These are phyloP conservation scores for Pythium scleroteichum DNA, from an alignment of 352 stramenopile genomes.

Conservation along the genomic window DNA sequence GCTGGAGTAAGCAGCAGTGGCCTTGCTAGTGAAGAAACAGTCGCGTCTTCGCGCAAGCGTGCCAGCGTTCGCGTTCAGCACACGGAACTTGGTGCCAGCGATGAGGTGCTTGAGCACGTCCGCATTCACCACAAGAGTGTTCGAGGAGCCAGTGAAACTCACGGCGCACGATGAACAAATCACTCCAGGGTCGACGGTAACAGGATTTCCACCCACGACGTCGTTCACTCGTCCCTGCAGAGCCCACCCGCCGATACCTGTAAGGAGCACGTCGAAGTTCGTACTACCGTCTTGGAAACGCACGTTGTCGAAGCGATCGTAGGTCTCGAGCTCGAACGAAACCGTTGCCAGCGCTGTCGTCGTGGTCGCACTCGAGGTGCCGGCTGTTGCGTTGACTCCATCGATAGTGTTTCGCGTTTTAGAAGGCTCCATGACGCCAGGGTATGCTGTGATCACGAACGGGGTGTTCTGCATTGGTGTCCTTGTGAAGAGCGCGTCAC, in stretches of 20 bases:
- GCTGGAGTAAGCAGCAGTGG: slow-evolving; percentile 38
- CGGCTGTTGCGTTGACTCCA: slow-evolving; percentile 38
- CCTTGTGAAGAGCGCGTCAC: slow-evolving; percentile 39
- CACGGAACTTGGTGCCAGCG: slow-evolving; percentile 55
- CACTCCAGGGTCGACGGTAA: slow-evolving; percentile 45
- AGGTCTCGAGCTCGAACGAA: slow-evolving; percentile 80
- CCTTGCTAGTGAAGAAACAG: slow-evolving; percentile 69
- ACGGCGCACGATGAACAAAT: slow-evolving; percentile 63
- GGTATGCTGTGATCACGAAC: slow-evolving; percentile 71
- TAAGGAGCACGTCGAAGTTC: slow-evolving; percentile 79
- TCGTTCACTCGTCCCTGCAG: slow-evolving; percentile 87
- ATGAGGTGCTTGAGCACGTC: slow-evolving; percentile 65
- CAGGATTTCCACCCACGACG: slow-evolving; percentile 35
- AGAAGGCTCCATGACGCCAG: slow-evolving; percentile 61
- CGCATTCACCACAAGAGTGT: slow-evolving; percentile 54
- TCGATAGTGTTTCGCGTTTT: slow-evolving; percentile 68
- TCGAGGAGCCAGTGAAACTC: slow-evolving; percentile 39
- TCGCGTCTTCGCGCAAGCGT: slow-evolving; percentile 51
- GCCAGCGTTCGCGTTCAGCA: slow-evolving; percentile 60
- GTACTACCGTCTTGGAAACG: slow-evolving; percentile 86
- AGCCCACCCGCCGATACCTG: slow-evolving; percentile 86
- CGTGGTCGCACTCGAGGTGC: slow-evolving; percentile 23
- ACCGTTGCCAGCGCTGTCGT: slow-evolving; percentile 47
- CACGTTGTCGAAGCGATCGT: slow-evolving; percentile 78
- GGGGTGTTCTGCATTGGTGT: slow-evolving; percentile 50